phyloP scores from a whole-genome alignment of 805 yeast genomes.

The Sugiyamaella boreocaroliniensis region DNA sequence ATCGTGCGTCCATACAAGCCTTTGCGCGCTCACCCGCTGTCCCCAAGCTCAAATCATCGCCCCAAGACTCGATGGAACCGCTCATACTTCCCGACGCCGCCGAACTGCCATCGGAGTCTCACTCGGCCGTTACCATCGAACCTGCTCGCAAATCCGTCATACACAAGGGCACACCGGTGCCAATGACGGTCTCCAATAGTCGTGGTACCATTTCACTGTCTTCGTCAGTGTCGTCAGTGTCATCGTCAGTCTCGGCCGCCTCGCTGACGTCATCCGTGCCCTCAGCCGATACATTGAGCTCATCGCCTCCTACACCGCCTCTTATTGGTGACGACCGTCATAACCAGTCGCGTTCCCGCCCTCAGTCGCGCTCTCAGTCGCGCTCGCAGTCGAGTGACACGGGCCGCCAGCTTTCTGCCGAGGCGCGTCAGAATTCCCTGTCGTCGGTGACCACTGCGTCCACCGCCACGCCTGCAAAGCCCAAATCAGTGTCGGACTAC shows the following conservation, averaged over 20 bases:
- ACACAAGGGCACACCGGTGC: neutral
- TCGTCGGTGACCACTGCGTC: conserved; percentile 3
- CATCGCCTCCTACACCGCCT: conserved; percentile 9
- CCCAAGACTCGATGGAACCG: neutral
- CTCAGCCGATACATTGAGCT: neutral
- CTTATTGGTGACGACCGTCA: neutral
- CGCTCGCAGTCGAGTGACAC: neutral
- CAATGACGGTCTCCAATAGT: neutral
- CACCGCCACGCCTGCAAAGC: neutral
- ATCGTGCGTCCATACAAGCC: neutral
- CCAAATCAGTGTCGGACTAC: conserved; percentile 65
- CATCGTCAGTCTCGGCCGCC: conserved; percentile 1
- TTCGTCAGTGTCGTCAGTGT: conserved; percentile 7
- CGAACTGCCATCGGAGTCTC: neutral
- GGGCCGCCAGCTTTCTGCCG: neutral
- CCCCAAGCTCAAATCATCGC: neutral
- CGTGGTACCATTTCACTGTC: neutral
- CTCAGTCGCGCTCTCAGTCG: neutral
- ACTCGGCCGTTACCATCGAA: neutral
- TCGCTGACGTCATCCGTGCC: conserved; percentile 3
- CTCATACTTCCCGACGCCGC: neutral
- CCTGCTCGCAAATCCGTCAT: neutral
- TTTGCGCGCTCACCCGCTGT: neutral
- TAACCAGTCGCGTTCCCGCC: neutral
- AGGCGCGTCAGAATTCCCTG: neutral